A percentile compares a stretch with the other conserved stretches of the same genome.
Conservation (phyloP, 176 grass and related monocot species). For the Melocanna baccifera region DNA sequence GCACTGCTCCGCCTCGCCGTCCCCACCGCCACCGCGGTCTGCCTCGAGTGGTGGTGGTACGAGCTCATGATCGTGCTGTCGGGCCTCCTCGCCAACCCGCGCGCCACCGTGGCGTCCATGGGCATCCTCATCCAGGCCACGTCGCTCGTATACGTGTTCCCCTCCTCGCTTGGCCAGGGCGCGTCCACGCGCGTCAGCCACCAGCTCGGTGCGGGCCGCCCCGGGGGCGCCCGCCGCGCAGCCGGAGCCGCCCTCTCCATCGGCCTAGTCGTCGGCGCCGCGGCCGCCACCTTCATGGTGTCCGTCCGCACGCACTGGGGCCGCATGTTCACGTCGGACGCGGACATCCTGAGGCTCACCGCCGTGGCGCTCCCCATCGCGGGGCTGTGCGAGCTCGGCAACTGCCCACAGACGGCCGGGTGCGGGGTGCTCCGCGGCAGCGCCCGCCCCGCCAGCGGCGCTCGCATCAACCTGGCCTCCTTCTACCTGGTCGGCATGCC, state of each 20-base stretch:
- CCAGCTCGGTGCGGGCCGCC: constrained; percentile 64
- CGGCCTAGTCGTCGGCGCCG: constrained; percentile 46
- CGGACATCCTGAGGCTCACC: constrained; percentile 61
- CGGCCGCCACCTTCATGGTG: constrained; percentile 65
- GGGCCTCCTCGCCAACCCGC: constrained; percentile 74
- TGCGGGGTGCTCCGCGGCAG: constrained; percentile 91
- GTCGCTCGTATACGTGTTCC: constrained; percentile 90
- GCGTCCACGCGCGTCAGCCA: constrained; percentile 83
- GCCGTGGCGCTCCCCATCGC: constrained; percentile 83
- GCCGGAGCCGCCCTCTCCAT: constrained; percentile 47
- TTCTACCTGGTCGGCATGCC: constrained; percentile 99
- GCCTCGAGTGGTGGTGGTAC: constrained; percentile 99
- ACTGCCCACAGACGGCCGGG: constrained; percentile 86
- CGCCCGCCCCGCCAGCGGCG: constrained; percentile 65
- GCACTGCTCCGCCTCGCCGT: constrained; percentile 66
- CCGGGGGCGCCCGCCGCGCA: constrained; percentile 53
- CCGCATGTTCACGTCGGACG: constrained; percentile 75
- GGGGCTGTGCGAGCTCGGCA: constrained; percentile 94
- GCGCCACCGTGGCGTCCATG: constrained; percentile 87
- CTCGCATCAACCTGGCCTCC: constrained; percentile 81
- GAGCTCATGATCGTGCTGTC: constrained; percentile 98
- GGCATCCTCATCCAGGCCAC: constrained; percentile 97
- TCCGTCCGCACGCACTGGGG: constrained; percentile 71
- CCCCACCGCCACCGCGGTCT: constrained; percentile 77
- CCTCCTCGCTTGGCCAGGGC: constrained; percentile 75